Percentiles rank a stretch among this genome's conserved stretches.
phyloP scores from a whole-genome alignment of 129 eudicot species.

The Escallonia rubra region DNA sequence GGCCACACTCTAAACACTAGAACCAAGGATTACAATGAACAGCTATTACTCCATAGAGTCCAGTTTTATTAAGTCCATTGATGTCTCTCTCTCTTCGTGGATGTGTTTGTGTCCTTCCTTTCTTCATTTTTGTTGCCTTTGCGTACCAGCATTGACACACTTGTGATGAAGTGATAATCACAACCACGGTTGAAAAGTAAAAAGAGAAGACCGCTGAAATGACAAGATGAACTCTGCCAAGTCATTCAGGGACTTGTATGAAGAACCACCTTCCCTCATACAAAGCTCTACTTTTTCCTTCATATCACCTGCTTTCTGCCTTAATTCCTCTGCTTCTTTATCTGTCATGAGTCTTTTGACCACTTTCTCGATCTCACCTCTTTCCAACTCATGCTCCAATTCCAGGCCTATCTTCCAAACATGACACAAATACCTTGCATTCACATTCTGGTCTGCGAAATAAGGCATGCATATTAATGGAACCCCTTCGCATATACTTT shows the following conservation, averaged over 20 bases:
- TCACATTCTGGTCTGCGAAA: conserved; percentile 34
- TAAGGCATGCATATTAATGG: conserved; percentile 45
- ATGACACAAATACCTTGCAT: conserved; percentile 31
- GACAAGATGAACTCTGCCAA: conserved; percentile 27
- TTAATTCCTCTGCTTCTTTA: conserved; percentile 40
- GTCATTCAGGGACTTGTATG: conserved; percentile 23
- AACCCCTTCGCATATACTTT: conserved; percentile 43
- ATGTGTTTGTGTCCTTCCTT: no score
- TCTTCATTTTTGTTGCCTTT: no score
- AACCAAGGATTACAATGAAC: no score
- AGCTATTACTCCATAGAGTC: no score
- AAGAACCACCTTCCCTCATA: conserved; percentile 23
- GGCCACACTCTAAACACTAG: no score
- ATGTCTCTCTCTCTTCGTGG: no score
- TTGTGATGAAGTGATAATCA: no score
- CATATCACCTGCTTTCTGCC: conserved; percentile 19
- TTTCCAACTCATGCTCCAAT: conserved; percentile 28
- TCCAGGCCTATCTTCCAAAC: conserved; percentile 42
- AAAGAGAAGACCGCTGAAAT: background rate
- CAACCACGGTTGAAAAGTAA: no score
- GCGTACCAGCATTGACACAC: no score
- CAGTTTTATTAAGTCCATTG: no score
- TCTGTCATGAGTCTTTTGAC: conserved; percentile 34
- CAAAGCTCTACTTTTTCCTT: conserved; percentile 23
- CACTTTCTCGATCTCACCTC: conserved; percentile 21